These are phyloP conservation scores for Tolypocladium nubicola DNA, from an alignment of 2,329 filamentous ascomycete genomes.

Conservation along the genomic window DNA sequence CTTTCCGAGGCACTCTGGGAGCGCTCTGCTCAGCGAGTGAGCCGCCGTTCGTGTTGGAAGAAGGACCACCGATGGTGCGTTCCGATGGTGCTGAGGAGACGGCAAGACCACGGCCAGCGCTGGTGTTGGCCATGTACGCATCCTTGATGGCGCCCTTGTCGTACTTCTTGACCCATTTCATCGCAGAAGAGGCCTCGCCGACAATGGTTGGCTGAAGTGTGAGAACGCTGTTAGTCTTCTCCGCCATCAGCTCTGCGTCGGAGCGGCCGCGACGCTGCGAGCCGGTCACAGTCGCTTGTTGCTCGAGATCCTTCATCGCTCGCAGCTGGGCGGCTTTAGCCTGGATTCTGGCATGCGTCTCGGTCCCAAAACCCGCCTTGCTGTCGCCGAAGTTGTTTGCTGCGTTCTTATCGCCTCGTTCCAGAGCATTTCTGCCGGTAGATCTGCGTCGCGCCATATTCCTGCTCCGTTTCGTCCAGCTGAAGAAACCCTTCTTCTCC, in stretches of 20 bases:
- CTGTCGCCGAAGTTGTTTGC: slow-evolving; percentile 40
- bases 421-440: slow-evolving; percentile 48
- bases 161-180: slow-evolving; percentile 96
- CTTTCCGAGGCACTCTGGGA: slow-evolving; percentile 33
- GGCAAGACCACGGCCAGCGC: slow-evolving; percentile 55
- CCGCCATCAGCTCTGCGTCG: slow-evolving; percentile 45
- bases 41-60: slow-evolving; percentile 2
- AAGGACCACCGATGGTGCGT: slow-evolving; percentile 14
- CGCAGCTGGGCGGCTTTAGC: slow-evolving; percentile 80
- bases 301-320: slow-evolving; percentile 54
- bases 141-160: slow-evolving; percentile 80
- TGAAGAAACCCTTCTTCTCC: slow-evolving; percentile 92
- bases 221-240: slow-evolving; percentile 81
- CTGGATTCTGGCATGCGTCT: slow-evolving; percentile 89
- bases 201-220: slow-evolving; percentile 78
- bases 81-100: slow-evolving; percentile 24
- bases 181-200: slow-evolving; percentile 78
- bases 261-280: slow-evolving; percentile 41
- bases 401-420: slow-evolving; percentile 32
- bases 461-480: slow-evolving; percentile 65
- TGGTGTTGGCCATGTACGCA: slow-evolving; percentile 69
- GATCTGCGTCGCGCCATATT: slow-evolving; percentile 58
- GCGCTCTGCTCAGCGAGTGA: slow-evolving; percentile 3
- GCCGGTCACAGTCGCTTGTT: slow-evolving; percentile 27
- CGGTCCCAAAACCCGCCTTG: slow-evolving; percentile 76